Conservation (phyloP, 176 grass and related monocot species). For the Pontederia paniculata region DNA sequence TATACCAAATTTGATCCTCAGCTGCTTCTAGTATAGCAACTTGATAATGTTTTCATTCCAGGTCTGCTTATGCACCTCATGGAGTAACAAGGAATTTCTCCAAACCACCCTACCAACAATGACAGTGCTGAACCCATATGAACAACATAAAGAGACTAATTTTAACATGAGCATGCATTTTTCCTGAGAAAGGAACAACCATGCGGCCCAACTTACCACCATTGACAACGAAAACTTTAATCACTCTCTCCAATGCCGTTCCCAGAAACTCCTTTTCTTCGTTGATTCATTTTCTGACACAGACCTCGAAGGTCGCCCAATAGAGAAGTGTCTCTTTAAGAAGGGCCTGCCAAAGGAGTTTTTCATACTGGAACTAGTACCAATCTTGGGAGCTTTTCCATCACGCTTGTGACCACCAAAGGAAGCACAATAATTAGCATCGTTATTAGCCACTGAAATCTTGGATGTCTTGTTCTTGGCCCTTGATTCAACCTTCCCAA, state of each 20-base stretch:
- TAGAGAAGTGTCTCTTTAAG: slow-evolving; percentile 50
- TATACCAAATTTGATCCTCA: no score
- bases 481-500: slow-evolving; percentile 30
- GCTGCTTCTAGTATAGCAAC: no score
- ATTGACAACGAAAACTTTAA: slow-evolving; percentile 1
- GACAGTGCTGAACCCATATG: no score
- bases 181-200: no score
- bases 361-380: slow-evolving; percentile 48
- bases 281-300: slow-evolving; percentile 21
- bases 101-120: no score
- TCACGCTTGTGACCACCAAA: slow-evolving; percentile 20
- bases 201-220: neutral
- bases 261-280: slow-evolving; percentile 74
- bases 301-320: slow-evolving; percentile 28
- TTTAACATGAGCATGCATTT: no score
- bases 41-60: no score
- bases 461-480: slow-evolving; percentile 28
- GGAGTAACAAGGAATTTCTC: no score
- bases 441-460: slow-evolving; percentile 24
- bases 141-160: no score
- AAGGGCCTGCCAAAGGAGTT: slow-evolving; percentile 35
- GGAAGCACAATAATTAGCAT: slow-evolving; percentile 1
- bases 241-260: slow-evolving; percentile 36
- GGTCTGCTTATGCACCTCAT: no score
- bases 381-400: slow-evolving; percentile 24